phyloP scores from a whole-genome alignment of 108 stramenopile species.

The Skeletonema potamos region DNA sequence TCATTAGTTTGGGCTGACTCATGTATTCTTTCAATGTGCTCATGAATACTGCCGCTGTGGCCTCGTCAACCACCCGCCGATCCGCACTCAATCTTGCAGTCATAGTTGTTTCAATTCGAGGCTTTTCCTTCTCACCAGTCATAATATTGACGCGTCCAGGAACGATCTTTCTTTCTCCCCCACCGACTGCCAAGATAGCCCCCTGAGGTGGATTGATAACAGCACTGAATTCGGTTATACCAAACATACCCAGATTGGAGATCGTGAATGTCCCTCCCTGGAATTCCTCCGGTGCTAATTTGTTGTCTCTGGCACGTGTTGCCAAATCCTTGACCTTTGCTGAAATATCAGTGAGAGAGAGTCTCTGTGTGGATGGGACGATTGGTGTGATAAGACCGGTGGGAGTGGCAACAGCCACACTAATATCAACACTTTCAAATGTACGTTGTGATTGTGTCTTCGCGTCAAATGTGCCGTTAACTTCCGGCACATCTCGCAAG shows the following conservation, averaged over 20 bases:
- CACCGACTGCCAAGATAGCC: conserved; percentile 96
- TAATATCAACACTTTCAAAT: conserved; percentile 88
- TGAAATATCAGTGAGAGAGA: conserved; percentile 87
- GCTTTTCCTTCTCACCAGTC: conserved; percentile 51
- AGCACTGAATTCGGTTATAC: conserved; percentile 95
- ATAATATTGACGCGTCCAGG: conserved; percentile 54
- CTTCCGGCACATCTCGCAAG: conserved; percentile 94
- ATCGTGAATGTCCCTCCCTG: conserved; percentile 98
- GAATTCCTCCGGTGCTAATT: conserved; percentile 94
- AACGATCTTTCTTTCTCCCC: conserved; percentile 84
- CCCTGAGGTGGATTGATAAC: conserved; percentile 99
- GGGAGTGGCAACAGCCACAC: conserved; percentile 97
- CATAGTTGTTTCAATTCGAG: conserved; percentile 72
- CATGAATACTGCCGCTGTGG: conserved; percentile 92
- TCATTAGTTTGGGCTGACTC: conserved; percentile 86
- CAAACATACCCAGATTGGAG: conserved; percentile 99
- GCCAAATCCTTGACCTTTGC: conserved; percentile 86
- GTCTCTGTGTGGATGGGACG: conserved; percentile 78
- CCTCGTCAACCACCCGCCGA: conserved; percentile 97
- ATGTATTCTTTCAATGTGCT: conserved; percentile 90
- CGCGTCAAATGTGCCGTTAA: conserved; percentile 76
- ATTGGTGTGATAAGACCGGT: conserved; percentile 95
- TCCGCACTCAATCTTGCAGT: conserved; percentile 97
- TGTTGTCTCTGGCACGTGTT: conserved; percentile 76
- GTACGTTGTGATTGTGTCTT: conserved; percentile 48